Evolutionary conservation across 257 asterid genomes (phyloP), one percentile per base, ranked within the genome.

Genomic region (Plantago elongata): DNA sequence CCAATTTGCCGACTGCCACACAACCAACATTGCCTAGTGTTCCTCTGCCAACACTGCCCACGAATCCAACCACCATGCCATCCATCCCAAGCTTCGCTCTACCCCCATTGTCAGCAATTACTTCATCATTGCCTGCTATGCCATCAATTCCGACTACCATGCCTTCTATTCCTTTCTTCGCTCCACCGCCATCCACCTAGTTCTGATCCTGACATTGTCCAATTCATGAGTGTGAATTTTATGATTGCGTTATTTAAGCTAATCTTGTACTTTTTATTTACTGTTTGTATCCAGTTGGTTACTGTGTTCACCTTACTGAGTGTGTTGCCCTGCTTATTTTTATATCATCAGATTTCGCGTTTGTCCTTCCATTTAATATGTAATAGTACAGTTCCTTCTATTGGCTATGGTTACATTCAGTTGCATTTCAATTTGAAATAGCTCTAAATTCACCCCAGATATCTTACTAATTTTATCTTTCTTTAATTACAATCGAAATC

Each of bases 11-110:
- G 7, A 45, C 62, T 7, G 44, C 10, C 64, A 63, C 13, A 52
- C 11, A 49, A 51, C 62, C 71, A 6, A 58, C 67, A 37, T 37
- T 70, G 7, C 75, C 75, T 3, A 64, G 18, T 59, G 54, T 18
- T 30, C 70, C 65, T 11, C 13, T 60, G 9, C 70, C 72, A 22
- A 67, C 72, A 13, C 54, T 55, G 37, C 70, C 70, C 1, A 14
- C 42, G 7, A 49, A 37, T 57, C 71, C 71, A 10, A 51, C 80
- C 48, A 47, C 68, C 42, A 14, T 75, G 59, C 78, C 78, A 30
- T 27, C 74, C 15, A 66, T 69, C 43, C 80, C 80, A 11, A 71
- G 67, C 12, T 64, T 50, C n/a, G 68, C 65, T 0, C n/a, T 75
- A 17, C 70, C 75, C 11, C 78, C 78, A 17, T 18, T 72, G 17